Conservation (phyloP, 2,329 filamentous ascomycete species). For the Pseudophaeomoniella oleicola region DNA sequence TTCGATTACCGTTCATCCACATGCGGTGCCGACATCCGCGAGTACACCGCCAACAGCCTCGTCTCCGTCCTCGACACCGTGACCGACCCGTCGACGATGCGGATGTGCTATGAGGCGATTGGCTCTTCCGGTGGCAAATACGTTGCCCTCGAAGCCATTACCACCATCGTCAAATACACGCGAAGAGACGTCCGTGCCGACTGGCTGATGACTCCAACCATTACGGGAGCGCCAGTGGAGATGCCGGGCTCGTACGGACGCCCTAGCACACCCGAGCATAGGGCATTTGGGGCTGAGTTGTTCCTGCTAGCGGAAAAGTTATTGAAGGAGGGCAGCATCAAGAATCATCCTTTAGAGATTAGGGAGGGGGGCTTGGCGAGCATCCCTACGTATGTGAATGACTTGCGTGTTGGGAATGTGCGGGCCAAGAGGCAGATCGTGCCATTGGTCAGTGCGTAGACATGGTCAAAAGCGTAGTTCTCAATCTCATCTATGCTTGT, state of each 20-base stretch:
- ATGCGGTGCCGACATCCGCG: conserved; percentile 1
- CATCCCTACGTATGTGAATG: neutral
- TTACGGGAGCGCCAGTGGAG: neutral
- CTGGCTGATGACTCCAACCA: neutral
- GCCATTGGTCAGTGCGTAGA: neutral
- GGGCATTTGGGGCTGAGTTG: conserved; percentile 1
- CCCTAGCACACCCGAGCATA: neutral
- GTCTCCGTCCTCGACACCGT: neutral
- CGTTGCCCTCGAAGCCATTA: neutral
- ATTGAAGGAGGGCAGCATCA: conserved; percentile 1
- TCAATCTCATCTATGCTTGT: neutral
- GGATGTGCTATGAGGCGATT: conserved; percentile 1
- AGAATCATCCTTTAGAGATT: conserved; percentile 3
- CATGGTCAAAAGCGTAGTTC: neutral
- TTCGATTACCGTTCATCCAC: conserved; percentile 25
- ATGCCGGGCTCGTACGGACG: neutral
- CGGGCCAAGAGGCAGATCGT: neutral
- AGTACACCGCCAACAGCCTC: neutral
- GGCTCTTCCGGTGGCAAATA: conserved; percentile 1
- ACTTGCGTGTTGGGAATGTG: conserved; percentile 1
- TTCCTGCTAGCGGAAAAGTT: neutral
- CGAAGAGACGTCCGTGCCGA: neutral
- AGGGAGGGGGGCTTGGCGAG: conserved; percentile 5
- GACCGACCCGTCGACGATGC: neutral
- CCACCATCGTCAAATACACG: neutral